Percentiles rank a stretch among this genome's conserved stretches.
phyloP scores from a whole-genome alignment of 2,329 filamentous ascomycete genomes.

The Penicillium sp. region DNA sequence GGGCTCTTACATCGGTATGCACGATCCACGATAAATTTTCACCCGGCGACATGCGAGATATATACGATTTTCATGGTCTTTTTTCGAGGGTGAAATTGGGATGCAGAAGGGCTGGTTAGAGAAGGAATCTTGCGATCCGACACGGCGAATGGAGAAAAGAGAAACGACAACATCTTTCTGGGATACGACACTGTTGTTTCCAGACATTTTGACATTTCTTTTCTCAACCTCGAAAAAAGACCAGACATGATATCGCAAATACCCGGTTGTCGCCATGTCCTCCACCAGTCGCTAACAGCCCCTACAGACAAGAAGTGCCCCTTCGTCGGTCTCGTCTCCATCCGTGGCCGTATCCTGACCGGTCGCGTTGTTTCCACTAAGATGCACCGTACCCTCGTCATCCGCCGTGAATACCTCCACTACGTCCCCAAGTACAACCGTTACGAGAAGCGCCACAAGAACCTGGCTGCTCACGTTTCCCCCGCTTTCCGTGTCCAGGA shows the following conservation, averaged over 20 bases:
- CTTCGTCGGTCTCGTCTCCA: constrained; percentile 97
- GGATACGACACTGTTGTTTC: background rate
- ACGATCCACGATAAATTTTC: constrained; percentile 29
- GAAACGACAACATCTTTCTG: background rate
- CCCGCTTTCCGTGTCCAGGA: constrained; percentile 99
- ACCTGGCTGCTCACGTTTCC: constrained; percentile 97
- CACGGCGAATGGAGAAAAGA: background rate
- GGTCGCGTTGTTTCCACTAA: constrained; percentile 99
- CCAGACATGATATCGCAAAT: constrained; percentile 10
- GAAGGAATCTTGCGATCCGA: background rate
- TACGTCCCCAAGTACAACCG: constrained; percentile 99
- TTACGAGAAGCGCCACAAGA: constrained; percentile 99
- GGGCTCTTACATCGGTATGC: constrained; percentile 97
- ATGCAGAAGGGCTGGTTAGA: background rate
- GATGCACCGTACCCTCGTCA: constrained; percentile 99
- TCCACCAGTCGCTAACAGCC: constrained; percentile 25
- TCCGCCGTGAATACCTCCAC: constrained; percentile 99
- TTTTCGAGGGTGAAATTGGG: constrained; percentile 13
- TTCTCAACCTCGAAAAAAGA: constrained; percentile 10
- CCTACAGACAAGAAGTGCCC: constrained; percentile 98
- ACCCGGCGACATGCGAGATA: constrained; percentile 15
- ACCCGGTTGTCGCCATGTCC: constrained; percentile 1
- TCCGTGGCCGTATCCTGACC: constrained; percentile 99
- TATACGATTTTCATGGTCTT: constrained; percentile 15
- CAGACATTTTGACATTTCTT: background rate